Base-by-base conservation (phyloP, 805 yeast species). In the Kluyveromyces lactis region DNA sequence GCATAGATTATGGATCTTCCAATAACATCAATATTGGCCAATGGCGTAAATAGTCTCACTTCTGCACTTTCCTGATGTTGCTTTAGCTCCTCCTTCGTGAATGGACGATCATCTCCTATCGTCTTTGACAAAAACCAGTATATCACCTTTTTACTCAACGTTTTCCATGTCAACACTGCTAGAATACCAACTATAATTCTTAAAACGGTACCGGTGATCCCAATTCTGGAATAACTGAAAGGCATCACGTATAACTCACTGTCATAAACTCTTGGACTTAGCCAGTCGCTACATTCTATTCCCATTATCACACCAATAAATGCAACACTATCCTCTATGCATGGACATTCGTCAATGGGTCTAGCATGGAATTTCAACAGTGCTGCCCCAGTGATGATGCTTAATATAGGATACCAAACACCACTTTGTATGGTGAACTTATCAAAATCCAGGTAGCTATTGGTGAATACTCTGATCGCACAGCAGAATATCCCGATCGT, bases 301-400 rank as follows among this genome's bases (percentile, higher is more conserved):
- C 98, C 98, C 32, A 78, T 64, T 12, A 87, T 67, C 31, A 89
- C 97, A 3, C 95, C 95, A 38, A 89, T 66, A 52, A 90, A 90
- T 4, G 97, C 95, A 23, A 90, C 95, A 15, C 87, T 77, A 57
- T 90, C 98, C 53, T 89, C 96, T 55, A 81, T 90, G 58, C 98
- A 92, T 1, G 98, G 98, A 55, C 98, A 90, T 48, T 80, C 82
- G 51, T 92, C 98, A 16, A 83, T 78, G 1, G 97, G 97, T 42
- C 73, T 76, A 0, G 87, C 83, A 61, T 87, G 95, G 31, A 69
- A 60, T 50, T 81, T 78, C 17, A 89, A 71, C 26, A 82, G 51
- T 1, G 63, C 44, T 32, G 80, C 69, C 1, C 71, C 67, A 18
- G 66, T 49, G 0, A 66, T 50, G 1, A 76, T 52, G 1, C 69